These are phyloP conservation scores for Osmanthus fragrans DNA, from an alignment of 257 asterid species.

Conservation along the genomic window DNA sequence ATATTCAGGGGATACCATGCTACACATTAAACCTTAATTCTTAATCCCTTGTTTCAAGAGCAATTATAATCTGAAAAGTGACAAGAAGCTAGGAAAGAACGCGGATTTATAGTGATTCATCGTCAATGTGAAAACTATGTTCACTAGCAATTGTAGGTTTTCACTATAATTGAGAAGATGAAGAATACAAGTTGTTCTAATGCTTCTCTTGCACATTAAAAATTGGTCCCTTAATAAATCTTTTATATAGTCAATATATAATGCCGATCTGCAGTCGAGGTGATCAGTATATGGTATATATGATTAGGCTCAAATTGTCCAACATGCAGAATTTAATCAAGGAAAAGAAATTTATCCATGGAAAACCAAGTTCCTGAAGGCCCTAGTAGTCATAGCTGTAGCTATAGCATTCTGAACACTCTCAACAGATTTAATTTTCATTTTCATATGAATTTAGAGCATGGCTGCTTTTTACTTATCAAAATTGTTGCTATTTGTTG, in stretches of 20 bases:
- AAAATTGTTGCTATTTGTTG: not conserved
- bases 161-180: not conserved
- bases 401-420: not conserved
- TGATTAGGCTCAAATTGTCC: not conserved
- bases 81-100: no score
- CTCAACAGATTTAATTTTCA: not conserved
- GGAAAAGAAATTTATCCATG: not conserved
- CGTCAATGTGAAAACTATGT: not conserved
- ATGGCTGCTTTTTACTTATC: not conserved
- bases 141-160: not conserved
- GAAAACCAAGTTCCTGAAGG: not conserved
- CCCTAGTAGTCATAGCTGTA: not conserved
- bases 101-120: not conserved
- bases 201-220: no score
- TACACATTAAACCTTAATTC: not conserved
- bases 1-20: not conserved
- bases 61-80: not conserved
- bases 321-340: not conserved
- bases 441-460: not conserved
- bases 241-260: no score
- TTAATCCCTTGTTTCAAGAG: not conserved
- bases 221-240: no score
- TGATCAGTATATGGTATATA: no score
- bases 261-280: no score
- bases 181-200: no score